Evolutionary conservation across 768 basidiomycete species (phyloP).

Genomic region (Rhizopogon vesiculosus): DNA sequence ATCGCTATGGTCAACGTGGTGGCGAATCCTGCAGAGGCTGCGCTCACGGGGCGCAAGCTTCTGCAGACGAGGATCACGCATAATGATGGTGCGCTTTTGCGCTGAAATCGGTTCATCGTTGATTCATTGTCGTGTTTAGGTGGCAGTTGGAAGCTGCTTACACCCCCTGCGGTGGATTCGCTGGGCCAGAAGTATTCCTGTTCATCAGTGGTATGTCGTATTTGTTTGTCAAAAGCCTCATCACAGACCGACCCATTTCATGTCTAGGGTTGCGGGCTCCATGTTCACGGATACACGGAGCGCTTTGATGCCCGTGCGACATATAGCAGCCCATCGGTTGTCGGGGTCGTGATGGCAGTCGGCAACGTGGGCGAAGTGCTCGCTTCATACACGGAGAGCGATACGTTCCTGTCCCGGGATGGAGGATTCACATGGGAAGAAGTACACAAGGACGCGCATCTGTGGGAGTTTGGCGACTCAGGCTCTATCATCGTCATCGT

Average conservation of each 20-base stretch:
- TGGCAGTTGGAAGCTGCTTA: constrained; percentile 81
- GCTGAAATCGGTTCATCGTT: neutral
- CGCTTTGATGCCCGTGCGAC: constrained; percentile 87
- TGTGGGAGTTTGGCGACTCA: constrained; percentile 98
- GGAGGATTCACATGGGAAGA: constrained; percentile 99
- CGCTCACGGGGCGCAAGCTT: constrained; percentile 63
- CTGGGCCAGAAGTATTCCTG: constrained; percentile 71
- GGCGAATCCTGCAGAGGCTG: constrained; percentile 72
- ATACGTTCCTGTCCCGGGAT: constrained; percentile 95
- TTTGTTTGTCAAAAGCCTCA: neutral
- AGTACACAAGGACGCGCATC: constrained; percentile 94
- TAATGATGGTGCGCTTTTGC: constrained; percentile 72
- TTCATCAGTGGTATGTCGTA: constrained; percentile 47
- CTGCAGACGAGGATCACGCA: constrained; percentile 89
- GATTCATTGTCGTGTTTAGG: constrained; percentile 37
- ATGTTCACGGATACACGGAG: constrained; percentile 96
- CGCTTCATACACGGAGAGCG: constrained; percentile 76
- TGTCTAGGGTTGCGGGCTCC: constrained; percentile 72
- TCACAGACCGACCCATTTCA: constrained; percentile 1
- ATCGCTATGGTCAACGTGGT: constrained; percentile 94
- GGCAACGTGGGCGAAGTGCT: constrained; percentile 91
- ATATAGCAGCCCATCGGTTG: constrained; percentile 87
- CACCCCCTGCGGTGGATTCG: constrained; percentile 73
- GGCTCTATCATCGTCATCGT: constrained; percentile 91
- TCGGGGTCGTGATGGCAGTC: constrained; percentile 92